Percentiles rank a stretch among this genome's conserved stretches.
phyloP scores from a whole-genome alignment of 805 yeast species.

The Candida endomychidarum region DNA sequence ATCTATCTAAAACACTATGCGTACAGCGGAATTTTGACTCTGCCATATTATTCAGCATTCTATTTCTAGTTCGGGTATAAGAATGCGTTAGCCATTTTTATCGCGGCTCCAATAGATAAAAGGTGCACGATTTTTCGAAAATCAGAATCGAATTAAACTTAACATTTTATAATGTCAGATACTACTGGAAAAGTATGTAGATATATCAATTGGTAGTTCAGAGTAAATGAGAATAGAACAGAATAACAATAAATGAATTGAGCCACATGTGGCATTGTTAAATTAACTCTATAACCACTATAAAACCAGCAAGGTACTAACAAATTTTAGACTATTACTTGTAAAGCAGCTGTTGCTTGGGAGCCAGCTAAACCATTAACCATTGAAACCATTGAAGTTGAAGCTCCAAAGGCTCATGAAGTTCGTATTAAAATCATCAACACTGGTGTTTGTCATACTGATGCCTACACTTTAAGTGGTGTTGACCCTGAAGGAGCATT shows the following conservation, averaged over 20 bases:
- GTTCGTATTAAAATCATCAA: constrained; percentile 84
- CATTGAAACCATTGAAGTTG: constrained; percentile 86
- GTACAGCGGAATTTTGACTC: neutral
- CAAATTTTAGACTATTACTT: constrained; percentile 56
- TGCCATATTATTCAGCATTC: constrained; percentile 1
- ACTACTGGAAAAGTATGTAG: constrained; percentile 19
- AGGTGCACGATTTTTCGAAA: neutral
- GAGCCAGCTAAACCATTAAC: constrained; percentile 82
- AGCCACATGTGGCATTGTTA: no score
- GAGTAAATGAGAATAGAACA: constrained; percentile 11
- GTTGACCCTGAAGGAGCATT: constrained; percentile 95
- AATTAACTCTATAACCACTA: constrained; percentile 4
- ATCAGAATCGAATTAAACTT: neutral
- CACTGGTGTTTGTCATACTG: constrained; percentile 98
- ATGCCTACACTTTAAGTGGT: constrained; percentile 94
- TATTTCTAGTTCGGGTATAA: neutral
- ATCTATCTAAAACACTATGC: neutral
- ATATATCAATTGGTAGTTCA: neutral
- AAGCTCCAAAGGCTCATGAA: constrained; percentile 95
- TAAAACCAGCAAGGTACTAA: constrained; percentile 18
- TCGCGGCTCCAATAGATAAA: neutral
- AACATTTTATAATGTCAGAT: constrained; percentile 18
- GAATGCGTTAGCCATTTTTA: constrained; percentile 1
- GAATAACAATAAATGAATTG: neutral
- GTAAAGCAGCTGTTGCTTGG: constrained; percentile 98